These are phyloP conservation scores for Cerrena zonata DNA, from an alignment of 1,284 basidiomycete genomes.

Conservation along the genomic window DNA sequence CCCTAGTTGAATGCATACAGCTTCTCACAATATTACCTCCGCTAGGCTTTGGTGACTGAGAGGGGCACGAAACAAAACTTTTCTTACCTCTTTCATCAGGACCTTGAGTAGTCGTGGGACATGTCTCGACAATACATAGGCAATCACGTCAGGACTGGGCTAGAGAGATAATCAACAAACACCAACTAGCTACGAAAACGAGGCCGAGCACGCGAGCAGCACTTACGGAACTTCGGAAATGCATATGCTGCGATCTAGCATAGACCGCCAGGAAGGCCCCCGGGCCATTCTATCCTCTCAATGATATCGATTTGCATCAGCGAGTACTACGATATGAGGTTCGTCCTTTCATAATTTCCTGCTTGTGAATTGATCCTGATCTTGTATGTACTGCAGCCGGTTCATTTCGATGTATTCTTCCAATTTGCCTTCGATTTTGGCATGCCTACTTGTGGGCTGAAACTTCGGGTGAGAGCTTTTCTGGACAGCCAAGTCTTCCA, in stretches of 20 bases:
- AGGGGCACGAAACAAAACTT: too few relatives aligned
- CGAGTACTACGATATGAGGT: slow-evolving; percentile 64
- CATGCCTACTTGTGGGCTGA: slow-evolving; percentile 32
- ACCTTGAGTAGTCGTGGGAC: too few relatives aligned
- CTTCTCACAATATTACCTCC: too few relatives aligned
- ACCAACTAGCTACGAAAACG: neutral
- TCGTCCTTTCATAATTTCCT: too few relatives aligned
- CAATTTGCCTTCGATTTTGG: slow-evolving; percentile 28
- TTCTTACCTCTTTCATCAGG: too few relatives aligned
- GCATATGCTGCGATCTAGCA: slow-evolving; percentile 55
- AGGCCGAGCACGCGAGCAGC: too few relatives aligned
- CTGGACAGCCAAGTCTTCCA: slow-evolving; percentile 50
- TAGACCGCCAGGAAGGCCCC: slow-evolving; percentile 70
- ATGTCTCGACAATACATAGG: too few relatives aligned
- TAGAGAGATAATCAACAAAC: too few relatives aligned
- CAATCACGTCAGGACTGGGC: too few relatives aligned
- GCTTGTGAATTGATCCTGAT: too few relatives aligned
- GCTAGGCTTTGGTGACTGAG: too few relatives aligned
- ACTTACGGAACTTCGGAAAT: slow-evolving; percentile 48
- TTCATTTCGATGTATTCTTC: slow-evolving; percentile 53
- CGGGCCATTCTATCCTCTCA: slow-evolving; percentile 38
- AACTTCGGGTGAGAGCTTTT: slow-evolving; percentile 41
- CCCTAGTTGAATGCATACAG: too few relatives aligned
- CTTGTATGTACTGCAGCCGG: slow-evolving; percentile 42
- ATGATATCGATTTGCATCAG: slow-evolving; percentile 42